Conservation (phyloP, 2,329 filamentous ascomycete genomes). For the Xylaria sp. region DNA sequence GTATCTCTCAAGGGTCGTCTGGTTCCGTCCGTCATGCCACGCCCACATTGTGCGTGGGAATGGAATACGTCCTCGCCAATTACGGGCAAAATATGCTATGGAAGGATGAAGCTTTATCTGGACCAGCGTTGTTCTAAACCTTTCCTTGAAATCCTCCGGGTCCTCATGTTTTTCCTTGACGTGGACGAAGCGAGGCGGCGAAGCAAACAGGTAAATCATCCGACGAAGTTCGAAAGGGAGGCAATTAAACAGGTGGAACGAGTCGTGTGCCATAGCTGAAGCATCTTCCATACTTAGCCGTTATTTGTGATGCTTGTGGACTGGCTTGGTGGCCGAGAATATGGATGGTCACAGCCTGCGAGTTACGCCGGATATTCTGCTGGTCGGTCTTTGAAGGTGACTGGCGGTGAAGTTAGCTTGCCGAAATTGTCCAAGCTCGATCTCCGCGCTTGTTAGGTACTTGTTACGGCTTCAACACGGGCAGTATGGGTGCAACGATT, state of each 20-base stretch:
- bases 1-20: constrained; percentile 30
- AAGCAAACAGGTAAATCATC: constrained; percentile 39
- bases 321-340: neutral
- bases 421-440: neutral
- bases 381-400: neutral
- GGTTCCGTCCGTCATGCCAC: constrained; percentile 10
- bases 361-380: neutral
- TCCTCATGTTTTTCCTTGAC: constrained; percentile 30
- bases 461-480: no score
- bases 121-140: constrained; percentile 22
- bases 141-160: constrained; percentile 25
- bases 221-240: constrained; percentile 40
- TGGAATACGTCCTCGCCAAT: constrained; percentile 30
- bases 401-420: constrained; percentile 1
- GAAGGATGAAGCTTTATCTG: constrained; percentile 37
- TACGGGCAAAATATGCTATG: constrained; percentile 36
- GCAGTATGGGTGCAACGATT: no score
- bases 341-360: neutral
- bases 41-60: neutral
- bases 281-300: no score
- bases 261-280: constrained; percentile 19
- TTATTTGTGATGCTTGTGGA: neutral
- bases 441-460: no score
- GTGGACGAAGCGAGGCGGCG: constrained; percentile 40
- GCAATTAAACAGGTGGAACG: constrained; percentile 33